Percentiles rank a stretch among this genome's conserved stretches.
Evolutionary conservation across 768 basidiomycete species (phyloP).

Genomic region (Rhodotorula toruloides): DNA sequence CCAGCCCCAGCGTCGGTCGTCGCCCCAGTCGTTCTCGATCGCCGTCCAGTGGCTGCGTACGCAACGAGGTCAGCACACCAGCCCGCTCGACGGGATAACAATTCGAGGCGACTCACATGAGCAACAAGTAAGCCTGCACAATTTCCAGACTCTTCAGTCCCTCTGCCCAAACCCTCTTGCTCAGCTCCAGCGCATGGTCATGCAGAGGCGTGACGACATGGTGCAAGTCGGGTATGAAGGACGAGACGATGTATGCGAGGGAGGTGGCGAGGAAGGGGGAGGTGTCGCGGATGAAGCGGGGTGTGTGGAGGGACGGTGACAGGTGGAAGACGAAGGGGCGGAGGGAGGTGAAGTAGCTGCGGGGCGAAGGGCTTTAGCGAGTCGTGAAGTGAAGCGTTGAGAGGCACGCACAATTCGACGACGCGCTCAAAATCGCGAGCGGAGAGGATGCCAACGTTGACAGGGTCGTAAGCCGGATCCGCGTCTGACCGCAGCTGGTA

Average conservation of each 20-base stretch:
- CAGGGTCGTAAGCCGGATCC: slow-evolving; percentile 17
- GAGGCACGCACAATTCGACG: slow-evolving; percentile 23
- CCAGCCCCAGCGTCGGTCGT: slow-evolving; percentile 30
- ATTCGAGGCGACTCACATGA: slow-evolving; percentile 29
- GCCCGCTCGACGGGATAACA: too few relatives aligned
- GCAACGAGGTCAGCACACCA: neutral
- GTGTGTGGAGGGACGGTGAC: slow-evolving; percentile 16
- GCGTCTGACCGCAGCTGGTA: slow-evolving; percentile 23
- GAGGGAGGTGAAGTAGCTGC: slow-evolving; percentile 28
- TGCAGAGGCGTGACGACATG: slow-evolving; percentile 12
- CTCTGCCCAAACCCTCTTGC: slow-evolving; percentile 17
- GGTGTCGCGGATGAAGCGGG: slow-evolving; percentile 24
- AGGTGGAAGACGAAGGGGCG: slow-evolving; percentile 26
- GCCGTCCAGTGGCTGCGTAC: slow-evolving; percentile 28
- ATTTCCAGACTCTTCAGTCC: slow-evolving; percentile 34
- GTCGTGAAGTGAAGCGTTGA: neutral
- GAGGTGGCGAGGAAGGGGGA: slow-evolving; percentile 35
- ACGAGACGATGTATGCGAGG: slow-evolving; percentile 10
- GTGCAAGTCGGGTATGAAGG: slow-evolving; percentile 3
- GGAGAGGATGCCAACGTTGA: slow-evolving; percentile 24
- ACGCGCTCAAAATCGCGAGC: slow-evolving; percentile 11
- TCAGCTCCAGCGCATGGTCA: slow-evolving; percentile 15
- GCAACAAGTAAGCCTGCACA: slow-evolving; percentile 32
- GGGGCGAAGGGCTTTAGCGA: too few relatives aligned
- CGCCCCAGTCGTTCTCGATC: slow-evolving; percentile 33